These are phyloP conservation scores for Wickerhamiella vanderwaltii DNA, from an alignment of 805 yeast species.

Conservation along the genomic window DNA sequence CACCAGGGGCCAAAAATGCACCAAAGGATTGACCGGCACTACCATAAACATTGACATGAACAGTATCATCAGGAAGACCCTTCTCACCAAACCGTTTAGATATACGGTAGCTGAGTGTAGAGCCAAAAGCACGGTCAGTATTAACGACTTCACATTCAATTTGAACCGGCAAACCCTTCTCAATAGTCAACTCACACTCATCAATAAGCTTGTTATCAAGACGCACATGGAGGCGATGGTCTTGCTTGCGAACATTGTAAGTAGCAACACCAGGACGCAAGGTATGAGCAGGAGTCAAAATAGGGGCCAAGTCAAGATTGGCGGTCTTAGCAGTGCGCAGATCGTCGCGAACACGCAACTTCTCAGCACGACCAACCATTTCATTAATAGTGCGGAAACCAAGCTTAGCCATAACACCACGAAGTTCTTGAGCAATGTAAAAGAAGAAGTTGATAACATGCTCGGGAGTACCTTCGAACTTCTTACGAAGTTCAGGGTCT, in stretches of 20 bases:
- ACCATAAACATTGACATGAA: constrained; percentile 82
- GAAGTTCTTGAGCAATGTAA: constrained; percentile 83
- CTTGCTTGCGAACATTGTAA: constrained; percentile 82
- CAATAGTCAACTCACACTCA: constrained; percentile 90
- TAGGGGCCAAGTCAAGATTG: constrained; percentile 81
- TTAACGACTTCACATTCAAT: constrained; percentile 88
- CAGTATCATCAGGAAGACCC: constrained; percentile 91
- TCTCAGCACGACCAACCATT: constrained; percentile 97
- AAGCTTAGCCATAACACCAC: constrained; percentile 84
- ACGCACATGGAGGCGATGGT: constrained; percentile 84
- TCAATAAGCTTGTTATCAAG: constrained; percentile 91
- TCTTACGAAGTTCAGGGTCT: constrained; percentile 84
- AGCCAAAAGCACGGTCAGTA: constrained; percentile 93
- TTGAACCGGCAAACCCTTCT: constrained; percentile 89
- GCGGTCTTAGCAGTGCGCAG: constrained; percentile 80
- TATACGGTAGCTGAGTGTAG: constrained; percentile 86
- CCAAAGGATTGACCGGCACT: constrained; percentile 98
- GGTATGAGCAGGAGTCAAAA: constrained; percentile 91
- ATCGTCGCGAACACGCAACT: constrained; percentile 72
- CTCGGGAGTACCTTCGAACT: constrained; percentile 94
- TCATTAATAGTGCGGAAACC: constrained; percentile 94
- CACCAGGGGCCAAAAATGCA: constrained; percentile 93
- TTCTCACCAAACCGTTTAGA: constrained; percentile 87
- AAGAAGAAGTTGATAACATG: constrained; percentile 96
- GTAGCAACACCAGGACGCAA: constrained; percentile 96